Evolutionary conservation across 208 protist genomes (phyloP).

Genomic region (Trypanosoma brucei): DNA sequence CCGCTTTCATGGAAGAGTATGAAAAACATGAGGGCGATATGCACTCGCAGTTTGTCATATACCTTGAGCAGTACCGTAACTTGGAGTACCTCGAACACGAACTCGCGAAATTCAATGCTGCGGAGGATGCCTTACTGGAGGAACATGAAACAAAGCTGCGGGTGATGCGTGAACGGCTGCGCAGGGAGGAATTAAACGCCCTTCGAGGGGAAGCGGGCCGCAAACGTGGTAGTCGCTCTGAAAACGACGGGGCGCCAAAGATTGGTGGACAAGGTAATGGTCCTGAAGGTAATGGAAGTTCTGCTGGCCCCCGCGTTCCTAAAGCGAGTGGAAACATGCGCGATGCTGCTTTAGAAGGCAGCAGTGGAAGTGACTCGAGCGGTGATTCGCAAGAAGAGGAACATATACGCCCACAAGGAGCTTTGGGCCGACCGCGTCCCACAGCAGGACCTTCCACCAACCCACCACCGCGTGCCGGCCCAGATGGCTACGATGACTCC

Average conservation of each 20-base stretch:
- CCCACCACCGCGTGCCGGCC: background rate
- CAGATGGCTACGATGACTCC: background rate
- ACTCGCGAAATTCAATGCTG: constrained; percentile 83
- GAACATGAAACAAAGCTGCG: constrained; percentile 84
- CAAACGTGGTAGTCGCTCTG: constrained; percentile 5
- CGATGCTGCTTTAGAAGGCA: constrained; percentile 55
- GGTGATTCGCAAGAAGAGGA: constrained; percentile 24
- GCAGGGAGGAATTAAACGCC: constrained; percentile 84
- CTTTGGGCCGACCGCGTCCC: constrained; percentile 26
- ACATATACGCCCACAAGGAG: constrained; percentile 26
- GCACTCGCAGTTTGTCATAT: constrained; percentile 89
- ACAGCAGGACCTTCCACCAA: background rate
- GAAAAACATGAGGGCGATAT: constrained; percentile 90
- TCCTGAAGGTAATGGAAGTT: constrained; percentile 13
- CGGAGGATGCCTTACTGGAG: constrained; percentile 78
- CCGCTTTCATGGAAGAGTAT: constrained; percentile 93
- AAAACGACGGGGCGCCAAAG: constrained; percentile 13
- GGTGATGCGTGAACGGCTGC: constrained; percentile 86
- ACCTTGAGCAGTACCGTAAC: constrained; percentile 93
- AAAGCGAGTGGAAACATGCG: background rate
- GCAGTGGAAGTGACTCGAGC: constrained; percentile 32
- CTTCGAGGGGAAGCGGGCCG: constrained; percentile 47
- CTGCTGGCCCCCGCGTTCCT: background rate
- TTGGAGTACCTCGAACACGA: constrained; percentile 92
- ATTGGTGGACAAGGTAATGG: constrained; percentile 14